A percentile compares a stretch with the other conserved stretches of the same genome.
Conservation (phyloP, 2,329 filamentous ascomycete genomes). For the Venturia asperata region DNA sequence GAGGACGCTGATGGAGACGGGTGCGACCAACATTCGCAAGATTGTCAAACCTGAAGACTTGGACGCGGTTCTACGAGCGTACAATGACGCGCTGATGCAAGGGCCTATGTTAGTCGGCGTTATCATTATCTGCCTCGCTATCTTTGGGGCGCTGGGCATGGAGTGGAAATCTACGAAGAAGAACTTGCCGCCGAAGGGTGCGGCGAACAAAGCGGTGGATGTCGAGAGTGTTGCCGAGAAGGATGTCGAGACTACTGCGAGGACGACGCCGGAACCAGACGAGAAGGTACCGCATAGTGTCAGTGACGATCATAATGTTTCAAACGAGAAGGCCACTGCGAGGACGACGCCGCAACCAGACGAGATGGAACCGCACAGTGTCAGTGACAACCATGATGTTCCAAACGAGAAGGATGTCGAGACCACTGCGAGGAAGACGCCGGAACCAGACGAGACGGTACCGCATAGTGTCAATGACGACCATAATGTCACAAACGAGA, state of each 20-base stretch:
- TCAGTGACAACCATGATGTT: not conserved
- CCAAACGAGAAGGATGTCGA: not conserved
- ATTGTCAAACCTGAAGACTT: slow-evolving; percentile 2
- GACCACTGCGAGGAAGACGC: not conserved
- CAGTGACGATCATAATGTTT: not conserved
- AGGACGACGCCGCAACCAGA: not conserved
- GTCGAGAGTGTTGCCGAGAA: not conserved
- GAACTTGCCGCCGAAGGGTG: slow-evolving; percentile 1
- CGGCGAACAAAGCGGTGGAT: not conserved
- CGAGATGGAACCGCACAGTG: not conserved
- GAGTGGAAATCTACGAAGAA: slow-evolving; percentile 20
- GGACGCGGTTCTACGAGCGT: slow-evolving; percentile 14
- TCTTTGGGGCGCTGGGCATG: slow-evolving; percentile 19
- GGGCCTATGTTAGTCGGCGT: slow-evolving; percentile 14
- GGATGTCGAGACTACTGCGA: not conserved
- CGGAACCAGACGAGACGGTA: not conserved
- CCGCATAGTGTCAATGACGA: slow-evolving; percentile 3
- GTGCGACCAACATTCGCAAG: slow-evolving; percentile 19
- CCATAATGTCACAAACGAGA: not conserved
- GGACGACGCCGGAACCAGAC: not conserved
- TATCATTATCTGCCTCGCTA: slow-evolving; percentile 17
- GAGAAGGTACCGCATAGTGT: slow-evolving; percentile 1
- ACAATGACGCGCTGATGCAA: slow-evolving; percentile 19
- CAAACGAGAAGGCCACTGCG: not conserved
- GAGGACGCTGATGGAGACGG: slow-evolving; percentile 9